Conservation (phyloP, 306 rosid genomes). For the Fagus sylvatica region DNA sequence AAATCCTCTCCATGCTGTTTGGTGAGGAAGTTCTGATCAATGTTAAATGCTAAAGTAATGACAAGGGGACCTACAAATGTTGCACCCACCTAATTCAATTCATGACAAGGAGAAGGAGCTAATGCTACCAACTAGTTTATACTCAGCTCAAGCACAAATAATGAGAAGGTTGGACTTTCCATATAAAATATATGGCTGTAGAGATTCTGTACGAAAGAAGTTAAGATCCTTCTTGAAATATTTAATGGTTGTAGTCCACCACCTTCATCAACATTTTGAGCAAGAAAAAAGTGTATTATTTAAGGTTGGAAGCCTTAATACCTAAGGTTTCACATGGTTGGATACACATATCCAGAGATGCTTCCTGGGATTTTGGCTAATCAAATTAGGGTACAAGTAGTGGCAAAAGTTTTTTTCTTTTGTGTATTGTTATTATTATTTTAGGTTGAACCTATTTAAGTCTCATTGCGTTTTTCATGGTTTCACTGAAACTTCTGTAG, state of each 20-base stretch:
- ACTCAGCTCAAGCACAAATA: constrained; percentile 3
- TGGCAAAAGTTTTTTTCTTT: background rate
- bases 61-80: constrained; percentile 21
- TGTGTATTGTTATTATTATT: background rate
- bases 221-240: background rate
- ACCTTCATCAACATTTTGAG: background rate
- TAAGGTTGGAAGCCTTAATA: constrained; percentile 6
- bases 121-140: constrained; percentile 28
- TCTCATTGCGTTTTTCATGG: background rate
- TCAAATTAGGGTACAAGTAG: background rate
- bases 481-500: too few species aligned
- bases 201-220: constrained; percentile 12
- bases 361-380: constrained; percentile 11
- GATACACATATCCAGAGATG: constrained; percentile 2
- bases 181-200: constrained; percentile 6
- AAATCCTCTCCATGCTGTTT: constrained; percentile 21
- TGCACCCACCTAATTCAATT: constrained; percentile 27
- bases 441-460: background rate
- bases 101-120: constrained; percentile 31
- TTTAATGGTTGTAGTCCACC: background rate
- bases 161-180: background rate
- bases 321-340: constrained; percentile 19
- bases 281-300: background rate
- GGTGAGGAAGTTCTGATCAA: constrained; percentile 28
- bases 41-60: constrained; percentile 24